Evolutionary conservation across 805 yeast species (phyloP).

Genomic region (Pichia membranifaciens): DNA sequence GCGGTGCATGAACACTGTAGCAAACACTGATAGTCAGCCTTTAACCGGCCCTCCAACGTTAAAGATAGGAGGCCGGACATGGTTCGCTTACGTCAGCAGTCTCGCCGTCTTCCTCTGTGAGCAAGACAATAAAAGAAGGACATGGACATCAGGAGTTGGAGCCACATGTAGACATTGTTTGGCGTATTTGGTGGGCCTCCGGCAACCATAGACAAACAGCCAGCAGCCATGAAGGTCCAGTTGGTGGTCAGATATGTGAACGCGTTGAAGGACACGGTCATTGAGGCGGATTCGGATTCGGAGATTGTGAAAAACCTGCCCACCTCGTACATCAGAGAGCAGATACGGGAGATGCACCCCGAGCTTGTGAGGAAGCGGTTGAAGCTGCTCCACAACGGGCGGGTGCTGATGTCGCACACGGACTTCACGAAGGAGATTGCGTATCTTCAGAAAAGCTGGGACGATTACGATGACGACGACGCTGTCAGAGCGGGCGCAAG

Average conservation of each 20-base stretch:
- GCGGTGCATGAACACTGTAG: no score
- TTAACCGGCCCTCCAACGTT: no score
- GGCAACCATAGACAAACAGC: no score
- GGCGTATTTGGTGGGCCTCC: no score
- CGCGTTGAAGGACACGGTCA: constrained; percentile 36
- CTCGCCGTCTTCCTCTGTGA: no score
- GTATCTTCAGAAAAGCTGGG: constrained; percentile 9
- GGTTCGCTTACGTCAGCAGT: no score
- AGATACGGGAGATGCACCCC: constrained; percentile 33
- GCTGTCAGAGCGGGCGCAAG: constrained; percentile 15
- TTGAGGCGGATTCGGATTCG: constrained; percentile 27
- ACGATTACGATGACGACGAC: neutral
- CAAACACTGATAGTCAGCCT: no score
- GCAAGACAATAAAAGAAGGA: no score
- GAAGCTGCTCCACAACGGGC: constrained; percentile 64
- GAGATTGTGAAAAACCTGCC: constrained; percentile 28
- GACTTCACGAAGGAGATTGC: constrained; percentile 48
- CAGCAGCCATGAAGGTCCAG: neutral
- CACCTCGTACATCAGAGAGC: constrained; percentile 35
- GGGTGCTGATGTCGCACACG: constrained; percentile 52
- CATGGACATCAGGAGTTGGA: no score
- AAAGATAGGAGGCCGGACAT: no score
- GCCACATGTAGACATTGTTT: no score
- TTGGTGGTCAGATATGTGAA: constrained; percentile 42
- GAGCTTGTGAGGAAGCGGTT: constrained; percentile 40